Evolutionary conservation across 441 rosid genomes (phyloP).

Genomic region (Populus hybrid): DNA sequence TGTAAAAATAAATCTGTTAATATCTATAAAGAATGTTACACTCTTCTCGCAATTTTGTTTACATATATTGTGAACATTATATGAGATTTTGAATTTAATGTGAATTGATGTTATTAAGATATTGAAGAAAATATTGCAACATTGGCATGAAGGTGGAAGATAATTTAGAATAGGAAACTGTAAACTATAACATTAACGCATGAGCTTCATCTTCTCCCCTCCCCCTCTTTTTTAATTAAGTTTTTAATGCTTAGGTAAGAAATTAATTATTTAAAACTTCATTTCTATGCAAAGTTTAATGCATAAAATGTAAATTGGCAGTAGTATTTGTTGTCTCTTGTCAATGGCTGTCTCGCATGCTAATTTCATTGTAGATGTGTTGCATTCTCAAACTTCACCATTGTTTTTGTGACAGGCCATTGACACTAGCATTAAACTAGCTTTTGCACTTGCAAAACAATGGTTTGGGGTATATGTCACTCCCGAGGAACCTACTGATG

Average conservation of each 20-base stretch:
- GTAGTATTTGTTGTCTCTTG: background rate
- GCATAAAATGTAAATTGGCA: background rate
- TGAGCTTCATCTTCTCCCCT: background rate
- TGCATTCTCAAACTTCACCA: slow-evolving; percentile 13
- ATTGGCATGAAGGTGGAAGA: background rate
- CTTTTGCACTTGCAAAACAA: slow-evolving; percentile 92
- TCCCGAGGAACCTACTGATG: slow-evolving; percentile 84
- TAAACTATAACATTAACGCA: background rate
- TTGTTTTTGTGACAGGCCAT: slow-evolving; percentile 59
- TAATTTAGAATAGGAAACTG: background rate
- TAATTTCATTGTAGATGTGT: background rate
- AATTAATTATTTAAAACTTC: background rate
- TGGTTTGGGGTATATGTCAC: slow-evolving; percentile 96
- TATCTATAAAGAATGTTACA: background rate
- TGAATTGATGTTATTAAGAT: background rate
- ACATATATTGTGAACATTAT: background rate
- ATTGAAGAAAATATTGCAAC: background rate
- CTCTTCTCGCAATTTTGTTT: background rate
- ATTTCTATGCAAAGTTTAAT: background rate
- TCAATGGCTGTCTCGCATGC: background rate
- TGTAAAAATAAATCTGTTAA: background rate
- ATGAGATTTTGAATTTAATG: background rate
- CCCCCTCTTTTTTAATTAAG: no score
- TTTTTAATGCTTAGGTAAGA: background rate
- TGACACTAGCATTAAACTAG: slow-evolving; percentile 88